Base-by-base conservation (phyloP, 805 yeast species). In the Candida ortonii region DNA sequence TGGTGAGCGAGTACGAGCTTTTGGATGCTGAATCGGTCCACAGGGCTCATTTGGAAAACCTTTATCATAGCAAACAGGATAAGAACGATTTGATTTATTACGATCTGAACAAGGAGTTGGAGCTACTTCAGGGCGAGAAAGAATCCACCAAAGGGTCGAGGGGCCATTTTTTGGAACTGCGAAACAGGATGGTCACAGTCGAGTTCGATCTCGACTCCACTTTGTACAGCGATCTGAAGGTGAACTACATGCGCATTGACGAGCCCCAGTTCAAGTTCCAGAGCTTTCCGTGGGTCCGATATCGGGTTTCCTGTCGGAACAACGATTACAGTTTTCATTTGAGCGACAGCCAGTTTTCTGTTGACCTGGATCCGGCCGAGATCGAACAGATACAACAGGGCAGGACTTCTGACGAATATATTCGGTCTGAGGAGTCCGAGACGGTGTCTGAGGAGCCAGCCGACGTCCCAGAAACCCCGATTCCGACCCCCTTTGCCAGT, bases 271-370 rank as follows among this genome's bases (percentile, higher is more conserved):
- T 82, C 50, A 76, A 84, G 5, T 56, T 55, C 26, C 65, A 62
- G 36, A 73, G 84, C 25, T 83, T 84, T 51, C 89, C 93, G 0
- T 84, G 94, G 94, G 81, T 84, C 1, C 66, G 82, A 34, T 81
- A 83, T 49, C 59, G 70, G 38, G 71, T 73, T 4, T 43, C 57
- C 22, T 72, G 65, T 17, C 24, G 38, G 6, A 34, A 43, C 15
- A 53, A 48, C 20, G 62, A 57, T 31, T 59, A 59, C 33, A 38
- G 50, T 3, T 59, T 59, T 36, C 36, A 44, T n/a, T 20, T 59
- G 9, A 37, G 49, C 17, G 52, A 46, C 10, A 52, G 53, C 9
- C 53, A 49, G 20, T 47, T 57, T 16, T 21, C 18, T 2, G 39
- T 39, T 18, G 50, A 44, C 3, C 22, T 53, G 9, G 34, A 29